Conservation (phyloP, 2,329 filamentous ascomycete genomes). For the Madurella mycetomatis region DNA sequence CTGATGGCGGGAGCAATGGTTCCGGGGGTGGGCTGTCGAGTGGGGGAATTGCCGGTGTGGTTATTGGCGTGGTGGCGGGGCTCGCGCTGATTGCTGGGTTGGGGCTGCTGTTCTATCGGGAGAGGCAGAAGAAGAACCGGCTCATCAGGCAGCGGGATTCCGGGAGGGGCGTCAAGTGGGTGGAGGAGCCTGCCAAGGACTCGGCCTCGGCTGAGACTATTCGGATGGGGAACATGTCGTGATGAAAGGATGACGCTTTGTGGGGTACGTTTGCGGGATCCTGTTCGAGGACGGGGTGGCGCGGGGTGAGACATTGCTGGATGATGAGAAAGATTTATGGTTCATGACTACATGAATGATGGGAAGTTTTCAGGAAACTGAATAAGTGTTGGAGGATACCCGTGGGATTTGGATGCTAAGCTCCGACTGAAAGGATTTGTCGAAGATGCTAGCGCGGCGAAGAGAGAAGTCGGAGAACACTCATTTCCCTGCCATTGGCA, state of each 20-base stretch:
- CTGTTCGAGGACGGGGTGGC: no score
- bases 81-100: constrained; percentile 10
- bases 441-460: no score
- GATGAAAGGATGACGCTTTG: not conserved
- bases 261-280: no score
- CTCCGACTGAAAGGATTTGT: no score
- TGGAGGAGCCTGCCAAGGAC: constrained; percentile 15
- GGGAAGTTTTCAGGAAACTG: no score
- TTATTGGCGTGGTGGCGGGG: constrained; percentile 19
- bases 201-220: constrained; percentile 13
- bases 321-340: no score
- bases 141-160: constrained; percentile 17
- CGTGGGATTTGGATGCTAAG: no score
- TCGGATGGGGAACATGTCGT: constrained; percentile 6
- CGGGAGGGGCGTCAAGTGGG: constrained; percentile 15
- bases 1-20: not conserved
- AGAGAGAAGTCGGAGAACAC: no score
- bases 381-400: no score
- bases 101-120: constrained; percentile 17
- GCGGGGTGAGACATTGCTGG: no score
- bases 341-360: no score
- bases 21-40: constrained; percentile 12
- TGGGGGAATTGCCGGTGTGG: constrained; percentile 21
- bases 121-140: constrained; percentile 18
- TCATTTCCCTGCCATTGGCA: no score